Conservation (phyloP, 495 filamentous ascomycete genomes). For the Choiromyces venosus region DNA sequence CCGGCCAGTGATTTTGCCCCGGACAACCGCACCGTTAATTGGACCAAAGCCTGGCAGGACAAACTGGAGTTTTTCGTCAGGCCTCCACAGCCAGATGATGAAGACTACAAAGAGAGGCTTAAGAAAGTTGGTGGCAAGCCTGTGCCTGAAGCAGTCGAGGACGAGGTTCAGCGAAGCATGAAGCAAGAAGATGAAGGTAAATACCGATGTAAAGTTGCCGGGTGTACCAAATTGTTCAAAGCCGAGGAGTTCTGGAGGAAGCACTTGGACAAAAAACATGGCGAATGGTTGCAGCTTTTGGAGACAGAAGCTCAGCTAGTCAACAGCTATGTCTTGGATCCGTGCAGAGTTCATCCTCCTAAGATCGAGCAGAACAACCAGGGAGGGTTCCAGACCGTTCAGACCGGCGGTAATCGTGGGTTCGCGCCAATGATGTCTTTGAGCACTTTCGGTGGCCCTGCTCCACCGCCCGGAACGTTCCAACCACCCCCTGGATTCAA, state of each 20-base stretch:
- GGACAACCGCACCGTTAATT: constrained; percentile 90
- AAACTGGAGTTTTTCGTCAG: constrained; percentile 64
- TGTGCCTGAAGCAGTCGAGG: constrained; percentile 74
- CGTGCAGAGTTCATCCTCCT: constrained; percentile 88
- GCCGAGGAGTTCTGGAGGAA: constrained; percentile 95
- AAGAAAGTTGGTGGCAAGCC: constrained; percentile 84
- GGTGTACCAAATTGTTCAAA: constrained; percentile 96
- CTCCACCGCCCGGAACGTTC: constrained; percentile 53
- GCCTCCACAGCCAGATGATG: constrained; percentile 59
- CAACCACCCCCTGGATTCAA: constrained; percentile 79
- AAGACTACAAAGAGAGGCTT: constrained; percentile 56
- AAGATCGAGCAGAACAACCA: constrained; percentile 98
- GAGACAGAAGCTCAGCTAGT: constrained; percentile 81
- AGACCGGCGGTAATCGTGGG: constrained; percentile 28
- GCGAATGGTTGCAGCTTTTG: constrained; percentile 76
- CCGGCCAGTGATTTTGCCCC: constrained; percentile 77
- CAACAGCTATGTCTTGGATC: constrained; percentile 89
- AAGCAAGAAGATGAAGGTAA: constrained; percentile 97
- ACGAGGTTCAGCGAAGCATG: constrained; percentile 78
- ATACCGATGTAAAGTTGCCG: constrained; percentile 90
- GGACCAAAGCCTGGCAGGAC: constrained; percentile 98
- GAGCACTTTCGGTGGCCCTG: constrained; percentile 24
- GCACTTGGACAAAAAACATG: constrained; percentile 92
- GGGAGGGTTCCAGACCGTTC: constrained; percentile 36
- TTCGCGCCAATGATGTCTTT: constrained; percentile 34